phyloP scores from a whole-genome alignment of 345 rosid species.

The Chamaenerion angustifolium region DNA sequence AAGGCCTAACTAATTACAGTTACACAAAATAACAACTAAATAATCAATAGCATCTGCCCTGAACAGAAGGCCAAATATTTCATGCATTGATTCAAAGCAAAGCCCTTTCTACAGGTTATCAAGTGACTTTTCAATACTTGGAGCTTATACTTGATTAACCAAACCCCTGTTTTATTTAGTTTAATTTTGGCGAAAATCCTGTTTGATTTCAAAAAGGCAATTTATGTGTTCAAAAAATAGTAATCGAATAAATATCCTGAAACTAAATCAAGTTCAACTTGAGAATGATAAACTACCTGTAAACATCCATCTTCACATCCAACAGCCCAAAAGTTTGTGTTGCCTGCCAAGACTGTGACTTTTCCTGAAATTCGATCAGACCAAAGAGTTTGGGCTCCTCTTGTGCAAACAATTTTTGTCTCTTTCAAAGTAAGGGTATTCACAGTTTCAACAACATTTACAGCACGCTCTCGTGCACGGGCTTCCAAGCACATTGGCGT shows the following conservation, averaged over 20 bases:
- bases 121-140: too few species aligned
- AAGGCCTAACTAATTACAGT: too few species aligned
- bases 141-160: too few species aligned
- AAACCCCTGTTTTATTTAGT: too few species aligned
- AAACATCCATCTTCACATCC: constrained; percentile 97
- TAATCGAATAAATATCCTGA: not conserved
- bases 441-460: constrained; percentile 52
- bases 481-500: constrained; percentile 84
- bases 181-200: too few species aligned
- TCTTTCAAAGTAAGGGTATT: constrained; percentile 56
- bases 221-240: not conserved
- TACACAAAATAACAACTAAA: too few species aligned
- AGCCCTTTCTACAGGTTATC: too few species aligned
- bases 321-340: constrained; percentile 95
- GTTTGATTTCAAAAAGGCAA: too few species aligned
- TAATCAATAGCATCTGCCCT: too few species aligned
- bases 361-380: constrained; percentile 78
- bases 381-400: constrained; percentile 72
- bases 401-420: constrained; percentile 70
- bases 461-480: constrained; percentile 59
- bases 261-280: not conserved
- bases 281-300: constrained; percentile 33
- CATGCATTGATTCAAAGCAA: too few species aligned
- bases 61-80: too few species aligned
- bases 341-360: constrained; percentile 91